Percentiles rank a stretch among this genome's conserved stretches.
Evolutionary conservation across 495 filamentous ascomycete genomes (phyloP).

Genomic region (Friedmanniomyces simplex): DNA sequence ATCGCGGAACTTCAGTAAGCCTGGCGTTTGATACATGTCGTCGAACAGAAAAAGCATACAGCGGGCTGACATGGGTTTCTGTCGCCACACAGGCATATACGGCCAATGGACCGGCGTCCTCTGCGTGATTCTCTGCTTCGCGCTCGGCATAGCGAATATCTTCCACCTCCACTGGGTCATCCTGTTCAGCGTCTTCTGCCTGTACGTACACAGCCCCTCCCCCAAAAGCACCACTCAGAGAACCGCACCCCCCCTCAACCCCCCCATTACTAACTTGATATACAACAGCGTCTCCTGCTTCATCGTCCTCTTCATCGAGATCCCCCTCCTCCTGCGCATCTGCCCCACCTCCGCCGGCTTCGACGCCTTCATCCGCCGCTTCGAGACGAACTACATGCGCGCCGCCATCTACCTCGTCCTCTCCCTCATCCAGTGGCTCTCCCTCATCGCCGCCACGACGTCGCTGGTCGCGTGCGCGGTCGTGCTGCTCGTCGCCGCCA

Average conservation of each 20-base stretch:
- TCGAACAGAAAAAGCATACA: neutral
- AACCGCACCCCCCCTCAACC: no score
- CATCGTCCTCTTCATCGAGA: conserved; percentile 91
- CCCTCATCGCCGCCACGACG: conserved; percentile 47
- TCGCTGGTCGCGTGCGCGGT: conserved; percentile 81
- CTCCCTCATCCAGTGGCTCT: conserved; percentile 75
- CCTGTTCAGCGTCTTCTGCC: conserved; percentile 69
- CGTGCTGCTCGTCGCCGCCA: conserved; percentile 60
- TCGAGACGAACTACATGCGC: conserved; percentile 95
- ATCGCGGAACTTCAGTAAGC: conserved; percentile 95
- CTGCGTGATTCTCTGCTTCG: conserved; percentile 90
- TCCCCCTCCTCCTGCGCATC: conserved; percentile 92
- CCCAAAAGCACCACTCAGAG: no score
- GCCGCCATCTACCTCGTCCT: conserved; percentile 78
- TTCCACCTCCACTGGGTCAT: conserved; percentile 60
- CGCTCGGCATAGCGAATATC: conserved; percentile 87
- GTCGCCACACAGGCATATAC: conserved; percentile 86
- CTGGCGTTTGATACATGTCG: conserved; percentile 11
- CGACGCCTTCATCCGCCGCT: conserved; percentile 78
- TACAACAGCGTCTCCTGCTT: conserved; percentile 73
- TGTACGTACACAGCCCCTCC: no score
- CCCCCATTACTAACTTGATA: no score
- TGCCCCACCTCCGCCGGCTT: conserved; percentile 89
- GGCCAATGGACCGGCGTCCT: conserved; percentile 98
- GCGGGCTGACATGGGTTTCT: conserved; percentile 27